Conservation (phyloP, 2,329 filamentous ascomycete species). For the Arthrobotrys sphaeroides region DNA sequence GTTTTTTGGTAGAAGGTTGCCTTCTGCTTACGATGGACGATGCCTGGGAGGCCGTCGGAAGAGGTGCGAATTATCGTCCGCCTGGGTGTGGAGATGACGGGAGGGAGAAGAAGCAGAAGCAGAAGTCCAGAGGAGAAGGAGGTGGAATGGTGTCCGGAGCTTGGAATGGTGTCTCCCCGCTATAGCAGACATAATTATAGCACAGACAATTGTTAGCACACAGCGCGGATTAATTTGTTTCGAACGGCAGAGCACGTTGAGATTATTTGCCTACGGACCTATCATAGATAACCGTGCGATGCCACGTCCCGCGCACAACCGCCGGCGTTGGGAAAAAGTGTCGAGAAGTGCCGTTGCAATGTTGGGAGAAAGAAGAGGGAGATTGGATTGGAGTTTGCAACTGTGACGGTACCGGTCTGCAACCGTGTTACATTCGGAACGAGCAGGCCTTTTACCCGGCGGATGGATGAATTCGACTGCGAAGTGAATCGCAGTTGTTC, state of each 20-base stretch:
- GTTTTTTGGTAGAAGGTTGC: neutral
- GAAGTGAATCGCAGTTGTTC: neutral
- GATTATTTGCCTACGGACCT: too few species aligned
- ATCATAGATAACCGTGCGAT: neutral
- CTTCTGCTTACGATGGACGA: conserved; percentile 42
- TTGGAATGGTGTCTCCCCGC: conserved; percentile 21
- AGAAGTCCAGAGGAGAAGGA: neutral
- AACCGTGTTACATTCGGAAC: conserved; percentile 42
- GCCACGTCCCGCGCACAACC: too few species aligned
- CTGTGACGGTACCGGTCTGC: neutral
- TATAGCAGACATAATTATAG: conserved; percentile 12
- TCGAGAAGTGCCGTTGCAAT: too few species aligned
- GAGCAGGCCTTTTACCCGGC: conserved; percentile 33
- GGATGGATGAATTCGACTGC: conserved; percentile 37
- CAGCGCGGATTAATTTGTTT: neutral
- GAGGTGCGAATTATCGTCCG: neutral
- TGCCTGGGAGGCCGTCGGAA: conserved; percentile 6
- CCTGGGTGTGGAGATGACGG: neutral
- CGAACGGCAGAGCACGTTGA: neutral
- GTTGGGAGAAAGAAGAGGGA: neutral
- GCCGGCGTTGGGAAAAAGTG: too few species aligned
- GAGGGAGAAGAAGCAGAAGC: neutral
- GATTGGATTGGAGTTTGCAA: neutral
- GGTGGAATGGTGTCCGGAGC: conserved; percentile 2
- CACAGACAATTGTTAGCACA: neutral